Base-by-base conservation (phyloP, 2,329 filamentous ascomycete species). In the Diaporthe citri region DNA sequence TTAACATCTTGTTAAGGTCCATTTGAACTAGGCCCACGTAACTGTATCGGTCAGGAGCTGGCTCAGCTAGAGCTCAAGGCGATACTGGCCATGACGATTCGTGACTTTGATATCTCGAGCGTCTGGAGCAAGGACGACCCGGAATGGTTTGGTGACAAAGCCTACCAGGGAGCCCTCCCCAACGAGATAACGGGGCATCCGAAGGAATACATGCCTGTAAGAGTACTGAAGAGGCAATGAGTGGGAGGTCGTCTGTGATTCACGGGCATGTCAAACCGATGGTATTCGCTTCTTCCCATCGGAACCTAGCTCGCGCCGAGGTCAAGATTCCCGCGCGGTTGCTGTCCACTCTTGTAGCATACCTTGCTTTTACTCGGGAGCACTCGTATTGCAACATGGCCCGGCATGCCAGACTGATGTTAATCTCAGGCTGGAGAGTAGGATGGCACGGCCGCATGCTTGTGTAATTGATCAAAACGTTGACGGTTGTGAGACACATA, bases 11-110 rank as follows among this genome's bases (percentile, higher is more conserved):
- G n/a, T n/a, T 15, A 62, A 62, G 59, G 59, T 7, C 80, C 84
- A 0, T 87, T 87, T 72, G 83, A 86, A 39, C 74, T 80, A 7
- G 85, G 85, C 0, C 80, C 82, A 1, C 76, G 84, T 4, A 79
- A 78, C 4, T 86, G 85, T 71, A 79, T 84, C 28, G 84, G 84
- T 0, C 81, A 84, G 77, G 80, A 81, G 31, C 76, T 86, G 36
- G 83, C 83, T 0, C 78, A 80, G 76, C 77, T 81, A 17, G 82
- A 85, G 77, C 72, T 85, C 34, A 81, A 80, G 71, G 75, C 83
- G 1, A 74, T 80, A 28, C 41, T 81, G 22, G 67, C 67, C 7
- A 59, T 74, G 69, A 75, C 75, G 2, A 69, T 75, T 12, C 75
- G 75, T 31, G 75, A 76, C 12, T 76, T 76, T 34, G 75, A 74